Conservation (phyloP, 2,329 filamentous ascomycete species). For the Fusarium zealandicum region DNA sequence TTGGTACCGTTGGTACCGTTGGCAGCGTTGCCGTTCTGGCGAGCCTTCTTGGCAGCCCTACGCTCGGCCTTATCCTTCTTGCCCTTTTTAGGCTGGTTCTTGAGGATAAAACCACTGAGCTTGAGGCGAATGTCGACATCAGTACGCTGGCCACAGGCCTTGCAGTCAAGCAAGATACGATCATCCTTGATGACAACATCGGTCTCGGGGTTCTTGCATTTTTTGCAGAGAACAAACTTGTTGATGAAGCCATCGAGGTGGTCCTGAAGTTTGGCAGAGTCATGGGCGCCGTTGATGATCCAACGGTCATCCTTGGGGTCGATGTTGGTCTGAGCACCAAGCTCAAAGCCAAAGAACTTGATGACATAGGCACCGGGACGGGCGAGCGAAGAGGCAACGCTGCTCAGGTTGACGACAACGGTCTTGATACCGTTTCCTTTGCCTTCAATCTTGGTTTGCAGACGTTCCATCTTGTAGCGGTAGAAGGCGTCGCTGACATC, state of each 20-base stretch:
- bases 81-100: slow-evolving; percentile 91
- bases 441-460: slow-evolving; percentile 99
- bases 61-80: slow-evolving; percentile 96
- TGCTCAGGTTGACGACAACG: slow-evolving; percentile 95
- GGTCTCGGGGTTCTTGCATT: slow-evolving; percentile 99
- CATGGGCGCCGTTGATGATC: slow-evolving; percentile 99
- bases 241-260: slow-evolving; percentile 98
- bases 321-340: slow-evolving; percentile 97
- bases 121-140: slow-evolving; percentile 94
- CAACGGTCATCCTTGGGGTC: slow-evolving; percentile 97
- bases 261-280: slow-evolving; percentile 94
- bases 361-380: slow-evolving; percentile 95
- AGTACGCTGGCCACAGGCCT: slow-evolving; percentile 93
- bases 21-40: slow-evolving; percentile 67
- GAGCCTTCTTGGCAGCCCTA: slow-evolving; percentile 91
- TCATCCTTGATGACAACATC: slow-evolving; percentile 95
- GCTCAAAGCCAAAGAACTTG: slow-evolving; percentile 99
- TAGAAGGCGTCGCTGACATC: slow-evolving; percentile 99
- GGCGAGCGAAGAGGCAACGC: slow-evolving; percentile 88
- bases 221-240: slow-evolving; percentile 99
- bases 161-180: slow-evolving; percentile 93
- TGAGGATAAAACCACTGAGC: slow-evolving; percentile 95
- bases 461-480: slow-evolving; percentile 99
- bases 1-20: slow-evolving; percentile 55
- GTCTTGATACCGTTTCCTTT: slow-evolving; percentile 99